Evolutionary conservation across 106 monocot genomes (phyloP), one percentile per base, ranked within the genome.

Genomic region (Acanthochlamys bracteata): DNA sequence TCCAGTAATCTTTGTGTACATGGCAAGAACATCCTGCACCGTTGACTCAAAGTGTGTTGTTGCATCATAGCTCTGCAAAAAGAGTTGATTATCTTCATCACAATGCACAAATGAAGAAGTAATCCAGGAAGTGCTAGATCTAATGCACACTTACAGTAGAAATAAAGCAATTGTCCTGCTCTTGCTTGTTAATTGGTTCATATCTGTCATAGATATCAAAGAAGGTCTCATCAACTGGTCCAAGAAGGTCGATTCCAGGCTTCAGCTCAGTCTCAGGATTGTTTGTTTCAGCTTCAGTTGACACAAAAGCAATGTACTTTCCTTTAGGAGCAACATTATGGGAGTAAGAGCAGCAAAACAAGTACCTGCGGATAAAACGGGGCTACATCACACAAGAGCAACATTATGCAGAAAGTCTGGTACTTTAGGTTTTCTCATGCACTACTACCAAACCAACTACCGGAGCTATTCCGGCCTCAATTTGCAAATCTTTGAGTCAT

Each of bases 31-130:
- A 79, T 98, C 96, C 72, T 51, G 65, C 13, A 91, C 88, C 51
- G 91, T 98, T 22, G 91, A 81, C 66, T 98, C 96, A 22, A 98
- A 98, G 66, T 98, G 96, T 53, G 96, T 88, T 41, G 96, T 98
- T 25, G 88, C 79, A 81, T 98, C 96, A 69, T 98, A 91, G 73
- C 96, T 98, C 96, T 98, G 80, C 71, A 83, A 62, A 20, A n/a
- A n/a, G n/a, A n/a, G n/a, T n/a, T n/a, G n/a, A n/a, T n/a, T n/a
- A n/a, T n/a, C n/a, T n/a, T n/a, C n/a, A n/a, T n/a, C n/a, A n/a
- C n/a, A n/a, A n/a, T n/a, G 42, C 7, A 19, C 53, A 46, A 16
- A 54, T 10, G 14, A 39, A 45, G n/a, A n/a, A n/a, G n/a, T n/a
- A n/a, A n/a, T n/a, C n/a, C n/a, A n/a, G n/a, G n/a, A n/a, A n/a